Percentiles rank a stretch among this genome's conserved stretches.
These are phyloP conservation scores for Sclerotiophoma versabilis DNA, from an alignment of 2,329 filamentous ascomycete species.

Conservation along the genomic window DNA sequence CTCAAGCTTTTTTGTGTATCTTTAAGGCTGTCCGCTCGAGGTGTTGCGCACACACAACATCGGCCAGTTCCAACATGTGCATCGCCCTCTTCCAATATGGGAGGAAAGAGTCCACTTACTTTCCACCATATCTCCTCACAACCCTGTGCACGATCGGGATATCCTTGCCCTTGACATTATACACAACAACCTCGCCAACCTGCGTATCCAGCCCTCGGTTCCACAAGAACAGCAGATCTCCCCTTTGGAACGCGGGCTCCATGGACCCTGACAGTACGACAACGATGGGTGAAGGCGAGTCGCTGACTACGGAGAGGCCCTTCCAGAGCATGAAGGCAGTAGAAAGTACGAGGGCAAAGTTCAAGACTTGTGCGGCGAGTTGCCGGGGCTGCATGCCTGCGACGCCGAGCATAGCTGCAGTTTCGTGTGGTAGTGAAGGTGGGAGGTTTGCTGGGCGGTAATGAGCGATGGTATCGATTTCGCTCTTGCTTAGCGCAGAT, in stretches of 20 bases:
- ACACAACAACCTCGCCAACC: conserved; percentile 77
- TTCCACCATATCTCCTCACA: conserved; percentile 72
- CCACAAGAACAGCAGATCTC: conserved; percentile 79
- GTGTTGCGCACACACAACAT: background rate
- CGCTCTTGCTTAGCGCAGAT: background rate
- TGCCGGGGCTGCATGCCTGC: conserved; percentile 76
- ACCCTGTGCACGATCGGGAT: conserved; percentile 97
- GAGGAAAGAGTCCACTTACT: conserved; percentile 50
- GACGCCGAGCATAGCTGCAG: conserved; percentile 55
- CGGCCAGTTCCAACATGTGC: background rate
- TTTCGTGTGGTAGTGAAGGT: conserved; percentile 10
- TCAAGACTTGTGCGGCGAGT: conserved; percentile 80
- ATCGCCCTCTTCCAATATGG: background rate
- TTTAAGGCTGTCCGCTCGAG: background rate
- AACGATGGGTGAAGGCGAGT: conserved; percentile 73
- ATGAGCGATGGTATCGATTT: background rate
- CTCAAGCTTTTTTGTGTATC: background rate
- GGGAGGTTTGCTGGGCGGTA: background rate
- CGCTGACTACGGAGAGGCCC: conserved; percentile 78
- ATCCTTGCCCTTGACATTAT: conserved; percentile 89
- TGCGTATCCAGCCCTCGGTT: conserved; percentile 71
- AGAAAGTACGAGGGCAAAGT: conserved; percentile 88
- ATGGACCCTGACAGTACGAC: conserved; percentile 85
- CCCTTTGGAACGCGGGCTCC: conserved; percentile 83
- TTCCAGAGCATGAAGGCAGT: conserved; percentile 96